Percentiles rank a stretch among this genome's conserved stretches.
Conservation (phyloP, 306 rosid species). For the Hippophae rhamnoides region DNA sequence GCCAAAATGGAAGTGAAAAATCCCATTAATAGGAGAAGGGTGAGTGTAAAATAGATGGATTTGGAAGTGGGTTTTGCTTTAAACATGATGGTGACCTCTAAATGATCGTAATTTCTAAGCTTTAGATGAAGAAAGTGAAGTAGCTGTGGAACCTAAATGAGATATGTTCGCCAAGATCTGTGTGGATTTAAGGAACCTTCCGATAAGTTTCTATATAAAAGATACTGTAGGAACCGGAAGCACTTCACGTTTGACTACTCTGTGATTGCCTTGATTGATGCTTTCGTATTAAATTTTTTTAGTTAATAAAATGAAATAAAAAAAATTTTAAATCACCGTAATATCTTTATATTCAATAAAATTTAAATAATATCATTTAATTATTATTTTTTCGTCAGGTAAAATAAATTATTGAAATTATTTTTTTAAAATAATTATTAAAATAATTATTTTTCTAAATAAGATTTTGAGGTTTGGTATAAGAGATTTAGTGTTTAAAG, state of each 20-base stretch:
- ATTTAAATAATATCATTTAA: too few species aligned
- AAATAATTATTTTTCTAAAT: too few species aligned
- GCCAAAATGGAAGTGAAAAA: constrained; percentile 24
- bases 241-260: neutral
- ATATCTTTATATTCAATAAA: too few species aligned
- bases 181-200: constrained; percentile 3
- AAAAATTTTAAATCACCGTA: too few species aligned
- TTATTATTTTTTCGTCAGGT: too few species aligned
- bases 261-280: constrained; percentile 14
- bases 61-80: constrained; percentile 41
- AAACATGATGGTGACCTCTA: constrained; percentile 22
- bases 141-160: constrained; percentile 18
- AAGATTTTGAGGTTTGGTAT: too few species aligned
- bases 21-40: constrained; percentile 39
- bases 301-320: too few species aligned
- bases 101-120: neutral
- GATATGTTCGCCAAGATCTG: constrained; percentile 31
- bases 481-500: too few species aligned
- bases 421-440: too few species aligned
- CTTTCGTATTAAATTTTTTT: neutral
- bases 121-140: constrained; percentile 3
- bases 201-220: constrained; percentile 2
- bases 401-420: too few species aligned
- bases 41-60: constrained; percentile 33
- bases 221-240: neutral